Evolutionary conservation across 306 rosid genomes (phyloP).

Genomic region (Benincasa hispida): DNA sequence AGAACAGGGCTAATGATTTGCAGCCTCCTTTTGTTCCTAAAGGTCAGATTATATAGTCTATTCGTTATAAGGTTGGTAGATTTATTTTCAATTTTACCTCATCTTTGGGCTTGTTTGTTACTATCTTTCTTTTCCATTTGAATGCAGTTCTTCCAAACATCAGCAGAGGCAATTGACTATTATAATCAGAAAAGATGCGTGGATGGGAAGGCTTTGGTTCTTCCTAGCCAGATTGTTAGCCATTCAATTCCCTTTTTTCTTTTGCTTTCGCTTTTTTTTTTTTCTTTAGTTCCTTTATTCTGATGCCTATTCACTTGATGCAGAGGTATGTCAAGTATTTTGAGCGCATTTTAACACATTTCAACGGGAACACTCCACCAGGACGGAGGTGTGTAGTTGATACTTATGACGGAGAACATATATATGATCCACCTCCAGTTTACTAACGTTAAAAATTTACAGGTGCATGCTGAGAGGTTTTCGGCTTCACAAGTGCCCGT

Average conservation of each 20-base stretch:
- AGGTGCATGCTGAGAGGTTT: slow-evolving; percentile 96
- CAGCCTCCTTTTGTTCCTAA: slow-evolving; percentile 78
- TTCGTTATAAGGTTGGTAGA: slow-evolving; percentile 7
- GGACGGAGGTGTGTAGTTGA: slow-evolving; percentile 51
- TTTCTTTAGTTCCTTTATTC: slow-evolving; percentile 10
- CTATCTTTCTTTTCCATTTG: slow-evolving; percentile 9
- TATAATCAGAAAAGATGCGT: slow-evolving; percentile 84
- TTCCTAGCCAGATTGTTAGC: slow-evolving; percentile 93
- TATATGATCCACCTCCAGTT: neutral
- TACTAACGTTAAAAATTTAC: slow-evolving; percentile 7
- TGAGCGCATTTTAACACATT: slow-evolving; percentile 46
- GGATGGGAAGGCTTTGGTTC: slow-evolving; percentile 85
- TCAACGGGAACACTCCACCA: slow-evolving; percentile 59
- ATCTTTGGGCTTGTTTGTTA: slow-evolving; percentile 5
- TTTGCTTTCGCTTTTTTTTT: neutral
- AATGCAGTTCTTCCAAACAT: slow-evolving; percentile 72
- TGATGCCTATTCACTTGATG: slow-evolving; percentile 21
- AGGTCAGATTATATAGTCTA: slow-evolving; percentile 34
- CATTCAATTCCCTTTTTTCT: neutral
- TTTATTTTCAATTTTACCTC: neutral
- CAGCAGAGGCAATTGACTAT: slow-evolving; percentile 70
- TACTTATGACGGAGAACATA: neutral
- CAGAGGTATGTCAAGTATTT: slow-evolving; percentile 86
- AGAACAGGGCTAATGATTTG: slow-evolving; percentile 96
- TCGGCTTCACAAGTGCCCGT: slow-evolving; percentile 86